Evolutionary conservation across 441 rosid species (phyloP), one percentile per base, ranked within the genome.

Genomic region (Adansonia gregorii): DNA sequence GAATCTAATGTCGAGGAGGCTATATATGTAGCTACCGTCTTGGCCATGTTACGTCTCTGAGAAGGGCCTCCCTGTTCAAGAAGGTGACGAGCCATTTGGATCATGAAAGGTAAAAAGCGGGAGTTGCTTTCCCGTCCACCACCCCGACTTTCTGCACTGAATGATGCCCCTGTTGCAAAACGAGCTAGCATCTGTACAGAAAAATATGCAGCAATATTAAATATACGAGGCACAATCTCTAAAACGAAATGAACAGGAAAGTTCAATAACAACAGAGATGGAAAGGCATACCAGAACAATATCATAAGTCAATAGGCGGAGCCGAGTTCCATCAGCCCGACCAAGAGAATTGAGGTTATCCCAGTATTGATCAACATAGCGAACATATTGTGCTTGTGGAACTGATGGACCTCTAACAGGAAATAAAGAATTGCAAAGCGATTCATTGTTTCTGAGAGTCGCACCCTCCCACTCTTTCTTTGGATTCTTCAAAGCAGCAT

Each of bases 391-490:
- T 11, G 91, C 83, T 49, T 85, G 76, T 71, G 98, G 97, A 78
- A 93, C 93, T 14, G 90, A 94, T 52, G 98, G 98, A 73, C 98
- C 98, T 84, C 93, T 93, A 51, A 93, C 88, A 55, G 99, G 99
- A 86, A 97, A 97, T 39, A 97, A 87, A 54, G 99, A 92, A 86
- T 95, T 97, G 91, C 99, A 97, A 69, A 95, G 99, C 72, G 97
- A 97, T 85, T 90, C 99, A 51, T 95, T 97, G 88, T 97, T 97
- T 77, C 99, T 89, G 46, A 94, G 91, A 60, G 98, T 87, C 72
- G 99, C 99, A 63, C 99, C 99, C 82, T 95, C 99, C 99, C 99
- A 97, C 90, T 97, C 99, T 89, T 97, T 97, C 92, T 97, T 97
- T 10, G 99, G 99, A 83, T 79, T 97, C 88, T n/a, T 94, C 76